Evolutionary conservation across 768 basidiomycete species (phyloP).

Genomic region (Leccinum uliginosum): DNA sequence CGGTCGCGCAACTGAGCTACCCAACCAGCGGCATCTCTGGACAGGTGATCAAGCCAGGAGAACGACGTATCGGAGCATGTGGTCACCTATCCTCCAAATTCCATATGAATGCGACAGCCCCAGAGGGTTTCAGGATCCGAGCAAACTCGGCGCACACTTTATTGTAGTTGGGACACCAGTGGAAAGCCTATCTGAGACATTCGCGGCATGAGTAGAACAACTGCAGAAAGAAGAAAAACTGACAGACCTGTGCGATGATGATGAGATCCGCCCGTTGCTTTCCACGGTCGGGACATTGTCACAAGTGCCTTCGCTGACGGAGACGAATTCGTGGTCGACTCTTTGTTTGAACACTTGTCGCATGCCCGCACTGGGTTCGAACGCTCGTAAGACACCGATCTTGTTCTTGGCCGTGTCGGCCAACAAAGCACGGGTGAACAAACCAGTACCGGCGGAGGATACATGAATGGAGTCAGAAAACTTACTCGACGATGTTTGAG

Average conservation of each 20-base stretch:
- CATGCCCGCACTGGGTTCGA: slow-evolving; percentile 91
- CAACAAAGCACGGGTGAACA: slow-evolving; percentile 82
- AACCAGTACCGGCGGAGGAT: slow-evolving; percentile 86
- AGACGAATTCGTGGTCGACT: slow-evolving; percentile 49
- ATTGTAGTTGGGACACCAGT: slow-evolving; percentile 86
- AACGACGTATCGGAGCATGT: background rate
- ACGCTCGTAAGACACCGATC: slow-evolving; percentile 54
- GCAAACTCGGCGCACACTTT: slow-evolving; percentile 71
- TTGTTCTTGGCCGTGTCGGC: slow-evolving; percentile 49
- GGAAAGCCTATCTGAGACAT: slow-evolving; percentile 62
- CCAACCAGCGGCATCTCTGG: slow-evolving; percentile 63
- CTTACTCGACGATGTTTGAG: slow-evolving; percentile 73
- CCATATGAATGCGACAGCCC: slow-evolving; percentile 76
- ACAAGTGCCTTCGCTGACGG: slow-evolving; percentile 64
- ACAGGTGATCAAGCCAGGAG: background rate
- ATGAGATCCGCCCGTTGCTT: slow-evolving; percentile 72
- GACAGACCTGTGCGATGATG: slow-evolving; percentile 64
- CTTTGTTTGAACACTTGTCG: slow-evolving; percentile 60
- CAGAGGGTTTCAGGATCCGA: slow-evolving; percentile 74
- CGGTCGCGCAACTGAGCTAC: slow-evolving; percentile 66
- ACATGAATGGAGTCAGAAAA: too few species aligned
- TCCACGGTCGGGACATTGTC: slow-evolving; percentile 50
- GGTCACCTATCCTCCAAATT: slow-evolving; percentile 79
- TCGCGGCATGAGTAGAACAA: slow-evolving; percentile 4
- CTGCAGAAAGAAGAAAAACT: background rate